These are phyloP conservation scores for Aspergillus hiratsukae DNA, from an alignment of 2,329 filamentous ascomycete species.

Conservation along the genomic window DNA sequence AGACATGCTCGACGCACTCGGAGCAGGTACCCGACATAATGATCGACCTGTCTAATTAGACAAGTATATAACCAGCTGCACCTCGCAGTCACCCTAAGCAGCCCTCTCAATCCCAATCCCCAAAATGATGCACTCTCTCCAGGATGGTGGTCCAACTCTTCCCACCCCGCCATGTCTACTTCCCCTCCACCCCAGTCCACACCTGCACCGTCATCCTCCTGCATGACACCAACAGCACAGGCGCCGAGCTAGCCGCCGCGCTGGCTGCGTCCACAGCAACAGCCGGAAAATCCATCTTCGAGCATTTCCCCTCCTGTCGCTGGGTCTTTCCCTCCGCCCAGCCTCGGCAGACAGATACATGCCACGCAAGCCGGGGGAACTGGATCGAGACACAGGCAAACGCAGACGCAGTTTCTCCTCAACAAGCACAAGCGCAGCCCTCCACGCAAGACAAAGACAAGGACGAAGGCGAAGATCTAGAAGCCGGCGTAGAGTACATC, in stretches of 20 bases:
- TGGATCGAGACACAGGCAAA: neutral
- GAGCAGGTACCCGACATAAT: no score
- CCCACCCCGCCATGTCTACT: constrained; percentile 2
- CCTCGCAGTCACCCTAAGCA: no score
- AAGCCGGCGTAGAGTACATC: neutral
- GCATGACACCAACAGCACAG: neutral
- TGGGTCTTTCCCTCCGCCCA: constrained; percentile 1
- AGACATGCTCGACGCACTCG: no score
- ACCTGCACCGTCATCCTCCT: constrained; percentile 1
- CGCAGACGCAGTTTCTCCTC: neutral
- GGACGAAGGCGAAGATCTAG: neutral
- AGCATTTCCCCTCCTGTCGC: neutral
- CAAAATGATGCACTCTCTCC: neutral
- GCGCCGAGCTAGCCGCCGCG: neutral
- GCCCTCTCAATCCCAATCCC: no score
- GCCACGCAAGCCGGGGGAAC: neutral
- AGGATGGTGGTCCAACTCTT: constrained; percentile 1
- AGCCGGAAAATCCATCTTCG: neutral
- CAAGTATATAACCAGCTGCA: no score
- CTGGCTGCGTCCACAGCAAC: neutral
- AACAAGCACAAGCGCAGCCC: neutral
- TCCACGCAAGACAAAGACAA: neutral
- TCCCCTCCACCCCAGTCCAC: neutral
- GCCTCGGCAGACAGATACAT: neutral
- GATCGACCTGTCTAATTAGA: no score